Evolutionary conservation across 139 green algal species (phyloP), one percentile per base, ranked within the genome.

Genomic region (Trebouxia sp.): DNA sequence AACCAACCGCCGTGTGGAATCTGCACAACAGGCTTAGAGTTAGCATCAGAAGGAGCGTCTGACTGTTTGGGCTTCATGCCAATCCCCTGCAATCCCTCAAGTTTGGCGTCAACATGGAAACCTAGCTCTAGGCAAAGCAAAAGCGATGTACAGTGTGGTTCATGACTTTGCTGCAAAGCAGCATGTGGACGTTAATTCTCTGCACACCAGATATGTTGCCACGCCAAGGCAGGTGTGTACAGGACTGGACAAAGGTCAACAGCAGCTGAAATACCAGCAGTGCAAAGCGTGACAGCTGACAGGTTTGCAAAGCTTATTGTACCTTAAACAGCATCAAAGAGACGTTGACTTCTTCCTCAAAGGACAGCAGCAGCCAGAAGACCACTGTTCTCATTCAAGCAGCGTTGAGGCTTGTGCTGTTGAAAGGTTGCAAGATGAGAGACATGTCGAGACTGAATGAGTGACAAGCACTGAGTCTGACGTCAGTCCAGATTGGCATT

Each of bases 1-100:
- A 82, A 82, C 77, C 77, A 82, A 5, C 58, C 77, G 14, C 77
- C 77, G 0, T 76, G 5, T 24, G 77, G 56, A 35, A 82, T 42
- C 77, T 82, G 77, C 56, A 78, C 39, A 35, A 5, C 20, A 43
- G 15, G n/a, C 6, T 75, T 8, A 22, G 20, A 1, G 26, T 22
- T 58, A 17, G 20, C 26, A 2, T 58, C 22, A 28, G 20, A 58
- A 22, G 50, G 2, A 28, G 22, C 20, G 20, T 58, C 2, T 28
- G 3, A 28, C 20, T 17, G 26, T 58, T 22, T 28, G 20, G 2
- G 26, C 20, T 58, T 17, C 50, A 17, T 28, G 2, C 20, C 2
- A 1, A 22, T 1, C 50, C 2, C 26, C 50, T 58, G 50, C 50
- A 58, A 58, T 10, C 50, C 48, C 4, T 22, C 26, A 22, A 58